Percentiles rank a stretch among this genome's conserved stretches.
Conservation (phyloP, 1,139 yeast species). For the Hyphopichia fennica region DNA sequence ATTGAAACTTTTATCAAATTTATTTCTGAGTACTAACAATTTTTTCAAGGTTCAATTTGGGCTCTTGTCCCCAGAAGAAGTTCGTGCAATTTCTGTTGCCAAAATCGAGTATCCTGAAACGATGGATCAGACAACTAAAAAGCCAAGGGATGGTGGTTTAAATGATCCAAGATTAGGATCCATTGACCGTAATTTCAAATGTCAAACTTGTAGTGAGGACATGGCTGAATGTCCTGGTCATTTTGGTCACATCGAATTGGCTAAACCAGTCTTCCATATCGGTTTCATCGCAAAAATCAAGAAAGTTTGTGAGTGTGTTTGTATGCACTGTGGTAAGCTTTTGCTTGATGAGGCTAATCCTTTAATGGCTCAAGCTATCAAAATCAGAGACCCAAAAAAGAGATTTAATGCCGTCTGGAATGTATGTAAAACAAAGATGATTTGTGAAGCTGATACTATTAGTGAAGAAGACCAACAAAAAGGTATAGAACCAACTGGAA, state of each 20-base stretch:
- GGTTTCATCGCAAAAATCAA: constrained; percentile 93
- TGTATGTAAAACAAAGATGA: constrained; percentile 85
- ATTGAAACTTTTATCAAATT: constrained; percentile 46
- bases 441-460: constrained; percentile 87
- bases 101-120: constrained; percentile 98
- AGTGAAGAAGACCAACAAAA: constrained; percentile 61
- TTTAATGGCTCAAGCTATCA: constrained; percentile 84
- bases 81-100: constrained; percentile 94
- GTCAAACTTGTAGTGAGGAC: constrained; percentile 99
- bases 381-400: constrained; percentile 90
- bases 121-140: constrained; percentile 94
- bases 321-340: constrained; percentile 98
- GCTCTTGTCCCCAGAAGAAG: constrained; percentile 95
- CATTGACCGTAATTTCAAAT: constrained; percentile 92
- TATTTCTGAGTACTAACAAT: constrained; percentile 54
- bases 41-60: constrained; percentile 83
- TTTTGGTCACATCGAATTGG: constrained; percentile 97
- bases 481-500: constrained; percentile 44
- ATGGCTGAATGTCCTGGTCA: constrained; percentile 99
- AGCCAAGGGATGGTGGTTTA: constrained; percentile 94
- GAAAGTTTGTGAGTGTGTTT: constrained; percentile 92
- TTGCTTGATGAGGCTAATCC: constrained; percentile 85
- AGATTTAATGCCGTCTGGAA: constrained; percentile 97
- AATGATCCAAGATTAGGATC: constrained; percentile 97
- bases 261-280: constrained; percentile 97